phyloP scores from a whole-genome alignment of 1,139 yeast genomes.

The Scheffersomyces parashehatae region DNA sequence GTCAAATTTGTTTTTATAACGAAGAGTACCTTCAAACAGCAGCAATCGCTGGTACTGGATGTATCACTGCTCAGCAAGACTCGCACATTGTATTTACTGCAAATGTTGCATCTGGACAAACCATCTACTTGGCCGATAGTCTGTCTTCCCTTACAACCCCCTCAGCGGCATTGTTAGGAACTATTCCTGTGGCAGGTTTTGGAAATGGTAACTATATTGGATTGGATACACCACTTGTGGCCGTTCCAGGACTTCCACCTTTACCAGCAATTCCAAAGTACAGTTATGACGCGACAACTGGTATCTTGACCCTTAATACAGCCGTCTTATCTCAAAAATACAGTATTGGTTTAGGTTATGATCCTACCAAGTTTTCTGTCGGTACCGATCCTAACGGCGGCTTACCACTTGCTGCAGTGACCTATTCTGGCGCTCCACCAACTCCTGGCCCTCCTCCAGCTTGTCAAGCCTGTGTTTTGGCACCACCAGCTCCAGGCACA shows the following conservation, averaged over 20 bases:
- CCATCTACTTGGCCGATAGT: conserved; percentile 11
- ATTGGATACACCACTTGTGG: conserved; percentile 14
- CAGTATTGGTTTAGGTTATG: conserved; percentile 25
- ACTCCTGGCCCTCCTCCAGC: conserved; percentile 15
- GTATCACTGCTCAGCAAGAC: conserved; percentile 11
- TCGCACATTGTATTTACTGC: conserved; percentile 8
- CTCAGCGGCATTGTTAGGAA: conserved; percentile 14
- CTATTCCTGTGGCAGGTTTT: conserved; percentile 28
- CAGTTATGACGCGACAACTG: conserved; percentile 16
- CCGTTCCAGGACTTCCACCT: conserved; percentile 1
- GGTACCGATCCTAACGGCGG: conserved; percentile 5
- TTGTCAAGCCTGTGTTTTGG: conserved; percentile 14
- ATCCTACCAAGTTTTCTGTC: conserved; percentile 8
- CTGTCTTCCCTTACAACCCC: conserved; percentile 13
- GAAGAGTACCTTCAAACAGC: conserved; percentile 12
- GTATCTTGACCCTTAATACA: conserved; percentile 19
- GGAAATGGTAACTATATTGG: conserved; percentile 30
- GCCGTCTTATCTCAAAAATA: conserved; percentile 13
- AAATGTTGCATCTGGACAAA: conserved; percentile 10
- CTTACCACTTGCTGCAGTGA: conserved; percentile 16
- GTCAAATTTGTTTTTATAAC: conserved; percentile 15
- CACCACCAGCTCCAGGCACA: background rate
- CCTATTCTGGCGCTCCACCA: conserved; percentile 19
- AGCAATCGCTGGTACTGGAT: conserved; percentile 13
- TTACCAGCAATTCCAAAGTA: conserved; percentile 8